Evolutionary conservation across 1,139 yeast genomes (phyloP), one percentile per base, ranked within the genome.

Genomic region (Lodderomyces margitis): DNA sequence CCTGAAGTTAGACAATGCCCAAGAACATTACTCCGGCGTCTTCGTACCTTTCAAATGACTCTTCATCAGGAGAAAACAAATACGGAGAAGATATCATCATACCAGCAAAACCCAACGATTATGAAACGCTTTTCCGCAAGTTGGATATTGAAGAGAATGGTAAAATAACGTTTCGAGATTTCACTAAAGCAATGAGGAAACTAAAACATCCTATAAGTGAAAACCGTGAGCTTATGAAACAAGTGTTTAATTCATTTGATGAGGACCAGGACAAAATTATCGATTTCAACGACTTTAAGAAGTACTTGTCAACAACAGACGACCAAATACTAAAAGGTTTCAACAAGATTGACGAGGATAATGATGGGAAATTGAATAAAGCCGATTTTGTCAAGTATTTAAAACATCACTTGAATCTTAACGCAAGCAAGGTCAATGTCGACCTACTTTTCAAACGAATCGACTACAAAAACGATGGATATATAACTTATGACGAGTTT

Each of bases 401-500:
- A 44, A 66, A 71, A 20, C 66, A 74, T 39, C 63, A 72, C 3
- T 74, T 82, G 42, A 68, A 80, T n/a, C 57, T 77, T 41, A 62
- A 65, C 20, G 80, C 87, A 2, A 74, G 82, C 8, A 70, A 70
- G 17, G 66, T 73, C 12, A 79, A 80, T 48, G 69, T 85, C 34
- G 80, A 79, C 44, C 59, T 66, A 15, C 78, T 91, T 43, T 83
- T 85, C 59, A 64, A 72, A 30, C 78, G 75, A 38, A 69, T 86
- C 36, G 92, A 84, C 57, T 63, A 66, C 34, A 74, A 79, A 43
- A 66, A 75, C 42, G 83, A 82, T 47, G 92, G 94, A 1, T 78
- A 70, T 51, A 82, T 92, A 33, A 83, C 94, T 0, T 86, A 80
- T 55, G 89, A 88, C 43, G 95, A 92, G 54, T 92, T 95, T 78